Conservation (phyloP, 768 basidiomycete species). For the Panaeolus cyanescens region DNA sequence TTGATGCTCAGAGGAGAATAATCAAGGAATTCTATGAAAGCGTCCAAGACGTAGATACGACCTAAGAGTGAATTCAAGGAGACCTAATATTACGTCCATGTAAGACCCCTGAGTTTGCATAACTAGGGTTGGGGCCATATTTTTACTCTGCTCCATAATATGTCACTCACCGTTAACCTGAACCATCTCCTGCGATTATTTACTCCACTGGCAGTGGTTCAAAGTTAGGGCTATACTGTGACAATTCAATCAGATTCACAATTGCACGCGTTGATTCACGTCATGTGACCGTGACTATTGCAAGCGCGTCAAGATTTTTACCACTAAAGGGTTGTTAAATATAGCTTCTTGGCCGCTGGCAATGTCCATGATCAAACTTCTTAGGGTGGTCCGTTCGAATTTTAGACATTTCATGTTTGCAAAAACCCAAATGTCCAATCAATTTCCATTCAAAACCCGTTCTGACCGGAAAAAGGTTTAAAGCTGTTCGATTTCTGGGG, state of each 20-base stretch:
- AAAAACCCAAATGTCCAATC: not conserved
- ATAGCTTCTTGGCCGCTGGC: not conserved
- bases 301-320: not conserved
- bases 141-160: too few relatives aligned
- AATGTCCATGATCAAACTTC: not conserved
- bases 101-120: too few relatives aligned
- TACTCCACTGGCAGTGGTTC: too few relatives aligned
- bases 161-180: too few relatives aligned
- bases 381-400: not conserved
- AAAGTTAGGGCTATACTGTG: too few relatives aligned
- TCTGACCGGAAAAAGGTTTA: not conserved
- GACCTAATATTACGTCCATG: too few relatives aligned
- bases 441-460: not conserved
- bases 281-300: not conserved
- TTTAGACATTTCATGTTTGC: not conserved
- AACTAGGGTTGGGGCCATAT: too few relatives aligned
- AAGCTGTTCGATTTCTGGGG: not conserved
- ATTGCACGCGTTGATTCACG: not conserved
- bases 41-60: slow-evolving; percentile 68
- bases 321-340: not conserved
- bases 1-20: slow-evolving; percentile 76
- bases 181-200: too few relatives aligned
- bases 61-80: slow-evolving; percentile 35
- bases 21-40: slow-evolving; percentile 86
- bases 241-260: too few relatives aligned